Conservation (phyloP, 306 rosid species). For the Citrullus colocynthis region DNA sequence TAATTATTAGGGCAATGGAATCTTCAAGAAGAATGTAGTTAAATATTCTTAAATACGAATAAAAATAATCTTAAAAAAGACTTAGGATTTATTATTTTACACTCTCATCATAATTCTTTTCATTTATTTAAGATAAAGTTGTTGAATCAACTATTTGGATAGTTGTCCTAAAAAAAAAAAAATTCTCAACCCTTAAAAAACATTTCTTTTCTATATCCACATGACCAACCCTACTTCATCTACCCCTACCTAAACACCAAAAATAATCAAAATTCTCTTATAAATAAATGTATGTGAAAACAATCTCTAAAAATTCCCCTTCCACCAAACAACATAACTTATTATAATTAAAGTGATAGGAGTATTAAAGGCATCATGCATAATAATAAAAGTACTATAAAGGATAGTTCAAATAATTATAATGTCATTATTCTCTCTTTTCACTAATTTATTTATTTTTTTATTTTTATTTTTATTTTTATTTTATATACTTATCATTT, state of each 20-base stretch:
- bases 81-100: too few species aligned
- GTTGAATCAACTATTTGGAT: too few species aligned
- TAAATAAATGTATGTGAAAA: neutral
- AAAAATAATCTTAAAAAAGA: too few species aligned
- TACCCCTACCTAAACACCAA: neutral
- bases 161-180: too few species aligned
- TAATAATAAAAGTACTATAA: neutral
- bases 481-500: neutral
- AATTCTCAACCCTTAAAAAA: neutral
- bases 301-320: neutral
- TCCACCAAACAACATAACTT: neutral
- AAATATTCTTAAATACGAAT: too few species aligned
- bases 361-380: too few species aligned
- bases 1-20: too few species aligned
- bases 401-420: neutral
- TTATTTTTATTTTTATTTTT: too few species aligned
- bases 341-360: neutral
- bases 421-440: neutral
- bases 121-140: too few species aligned
- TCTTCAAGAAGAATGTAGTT: too few species aligned
- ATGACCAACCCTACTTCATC: neutral
- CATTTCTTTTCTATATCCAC: neutral
- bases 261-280: neutral
- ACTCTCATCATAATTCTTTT: too few species aligned
- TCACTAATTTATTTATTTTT: too few species aligned